phyloP scores from a whole-genome alignment of 2,329 filamentous ascomycete species.

The Alternaria solani region DNA sequence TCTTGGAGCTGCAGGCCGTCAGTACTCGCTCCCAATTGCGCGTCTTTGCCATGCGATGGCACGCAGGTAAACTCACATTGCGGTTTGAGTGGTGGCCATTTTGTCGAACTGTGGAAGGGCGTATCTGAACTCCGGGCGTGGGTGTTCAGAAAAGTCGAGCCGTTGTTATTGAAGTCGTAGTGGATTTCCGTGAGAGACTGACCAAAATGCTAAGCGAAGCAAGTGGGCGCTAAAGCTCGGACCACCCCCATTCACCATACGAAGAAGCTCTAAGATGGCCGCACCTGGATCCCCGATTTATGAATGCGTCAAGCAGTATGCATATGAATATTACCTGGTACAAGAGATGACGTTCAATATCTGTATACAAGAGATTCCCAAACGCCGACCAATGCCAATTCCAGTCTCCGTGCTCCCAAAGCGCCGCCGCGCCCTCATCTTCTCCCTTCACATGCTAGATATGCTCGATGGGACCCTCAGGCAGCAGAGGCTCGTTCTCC shows the following conservation, averaged over 20 bases:
- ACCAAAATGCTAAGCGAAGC: slow-evolving; percentile 4
- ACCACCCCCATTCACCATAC: slow-evolving; percentile 10
- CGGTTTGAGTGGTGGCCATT: slow-evolving; percentile 53
- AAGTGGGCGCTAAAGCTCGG: slow-evolving; percentile 19
- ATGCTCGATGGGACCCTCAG: slow-evolving; percentile 87
- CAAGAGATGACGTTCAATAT: background rate
- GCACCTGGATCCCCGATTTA: background rate
- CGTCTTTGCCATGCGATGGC: slow-evolving; percentile 5
- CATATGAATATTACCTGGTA: background rate
- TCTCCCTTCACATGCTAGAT: slow-evolving; percentile 20
- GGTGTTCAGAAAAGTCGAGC: slow-evolving; percentile 44
- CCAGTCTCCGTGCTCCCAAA: slow-evolving; percentile 12
- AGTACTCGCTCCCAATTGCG: slow-evolving; percentile 29
- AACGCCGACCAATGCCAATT: slow-evolving; percentile 7
- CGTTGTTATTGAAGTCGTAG: slow-evolving; percentile 41
- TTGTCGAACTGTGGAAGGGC: slow-evolving; percentile 46
- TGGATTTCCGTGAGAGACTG: slow-evolving; percentile 19
- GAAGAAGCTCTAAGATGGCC: slow-evolving; percentile 4
- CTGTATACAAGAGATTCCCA: background rate
- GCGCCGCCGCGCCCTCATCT: background rate
- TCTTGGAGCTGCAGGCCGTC: slow-evolving; percentile 73
- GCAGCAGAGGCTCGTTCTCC: slow-evolving; percentile 70
- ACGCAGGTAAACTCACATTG: slow-evolving; percentile 48
- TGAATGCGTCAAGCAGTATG: background rate
- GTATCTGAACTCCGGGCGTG: slow-evolving; percentile 46